Percentiles rank a stretch among this genome's conserved stretches.
Evolutionary conservation across 345 rosid species (phyloP).

Genomic region (Luvunga scandens): DNA sequence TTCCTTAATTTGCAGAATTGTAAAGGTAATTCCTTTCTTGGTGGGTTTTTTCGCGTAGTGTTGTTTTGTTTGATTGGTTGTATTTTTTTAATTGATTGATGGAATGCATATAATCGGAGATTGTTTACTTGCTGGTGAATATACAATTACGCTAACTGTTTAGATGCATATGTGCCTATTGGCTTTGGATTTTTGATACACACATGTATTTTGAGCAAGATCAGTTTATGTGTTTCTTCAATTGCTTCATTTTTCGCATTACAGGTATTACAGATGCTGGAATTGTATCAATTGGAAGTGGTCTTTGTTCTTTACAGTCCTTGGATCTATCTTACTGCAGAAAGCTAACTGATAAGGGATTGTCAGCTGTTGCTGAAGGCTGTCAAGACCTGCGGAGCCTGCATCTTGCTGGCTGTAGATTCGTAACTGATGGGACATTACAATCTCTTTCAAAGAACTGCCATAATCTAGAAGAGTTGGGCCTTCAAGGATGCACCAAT

Average conservation of each 20-base stretch:
- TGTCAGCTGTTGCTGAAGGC: conserved; percentile 71
- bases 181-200: background rate
- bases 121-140: background rate
- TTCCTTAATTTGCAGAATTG: conserved; percentile 65
- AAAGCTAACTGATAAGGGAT: conserved; percentile 81
- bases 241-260: background rate
- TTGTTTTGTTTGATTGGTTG: background rate
- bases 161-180: background rate
- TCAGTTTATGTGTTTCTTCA: background rate
- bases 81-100: background rate
- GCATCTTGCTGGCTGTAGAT: conserved; percentile 74
- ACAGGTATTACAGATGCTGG: conserved; percentile 85
- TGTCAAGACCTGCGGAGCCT: conserved; percentile 60
- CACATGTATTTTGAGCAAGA: background rate
- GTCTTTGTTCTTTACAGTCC: conserved; percentile 68
- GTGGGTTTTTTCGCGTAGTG: background rate
- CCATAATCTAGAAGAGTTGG: conserved; percentile 51
- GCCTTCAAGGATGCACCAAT: conserved; percentile 74
- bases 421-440: conserved; percentile 49
- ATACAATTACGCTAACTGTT: background rate
- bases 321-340: conserved; percentile 87
- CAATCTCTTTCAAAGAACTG: conserved; percentile 62
- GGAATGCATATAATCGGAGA: background rate
- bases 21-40: conserved; percentile 43
- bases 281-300: conserved; percentile 57